Percentiles rank a stretch among this genome's conserved stretches.
Evolutionary conservation across 2,329 filamentous ascomycete genomes (phyloP).

Genomic region (Exophiala alcalophila): DNA sequence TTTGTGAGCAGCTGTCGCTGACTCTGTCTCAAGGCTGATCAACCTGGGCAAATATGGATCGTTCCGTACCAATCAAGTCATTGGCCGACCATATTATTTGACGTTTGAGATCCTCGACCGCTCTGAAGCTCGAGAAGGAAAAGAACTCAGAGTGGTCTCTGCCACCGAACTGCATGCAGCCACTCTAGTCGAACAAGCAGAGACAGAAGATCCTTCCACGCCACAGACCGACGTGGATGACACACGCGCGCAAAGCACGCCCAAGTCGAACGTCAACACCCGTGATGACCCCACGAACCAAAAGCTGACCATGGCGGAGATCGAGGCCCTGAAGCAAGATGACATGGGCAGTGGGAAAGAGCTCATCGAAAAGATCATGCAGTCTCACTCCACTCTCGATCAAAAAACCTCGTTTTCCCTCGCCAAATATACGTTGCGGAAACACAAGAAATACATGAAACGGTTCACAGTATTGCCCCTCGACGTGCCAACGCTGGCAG

Average conservation of each 20-base stretch:
- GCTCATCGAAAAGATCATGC: slow-evolving; percentile 86
- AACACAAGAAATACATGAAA: slow-evolving; percentile 88
- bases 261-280: slow-evolving; percentile 58
- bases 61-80: slow-evolving; percentile 82
- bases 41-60: slow-evolving; percentile 89
- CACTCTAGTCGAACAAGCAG: slow-evolving; percentile 55
- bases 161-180: slow-evolving; percentile 81
- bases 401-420: slow-evolving; percentile 93
- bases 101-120: slow-evolving; percentile 86
- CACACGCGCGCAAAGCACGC: slow-evolving; percentile 43
- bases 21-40: slow-evolving; percentile 61
- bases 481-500: slow-evolving; percentile 70
- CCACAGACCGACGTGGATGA: slow-evolving; percentile 33
- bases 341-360: slow-evolving; percentile 79
- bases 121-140: slow-evolving; percentile 60
- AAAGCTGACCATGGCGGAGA: slow-evolving; percentile 68
- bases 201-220: slow-evolving; percentile 36
- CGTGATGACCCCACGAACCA: slow-evolving; percentile 67
- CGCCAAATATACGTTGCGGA: slow-evolving; percentile 92
- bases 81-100: slow-evolving; percentile 86
- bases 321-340: slow-evolving; percentile 68
- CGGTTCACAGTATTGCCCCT: slow-evolving; percentile 82
- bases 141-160: slow-evolving; percentile 70
- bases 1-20: slow-evolving; percentile 25
- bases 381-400: slow-evolving; percentile 83